Conservation (phyloP, 495 filamentous ascomycete genomes). For the Cenococcum geophilum region DNA sequence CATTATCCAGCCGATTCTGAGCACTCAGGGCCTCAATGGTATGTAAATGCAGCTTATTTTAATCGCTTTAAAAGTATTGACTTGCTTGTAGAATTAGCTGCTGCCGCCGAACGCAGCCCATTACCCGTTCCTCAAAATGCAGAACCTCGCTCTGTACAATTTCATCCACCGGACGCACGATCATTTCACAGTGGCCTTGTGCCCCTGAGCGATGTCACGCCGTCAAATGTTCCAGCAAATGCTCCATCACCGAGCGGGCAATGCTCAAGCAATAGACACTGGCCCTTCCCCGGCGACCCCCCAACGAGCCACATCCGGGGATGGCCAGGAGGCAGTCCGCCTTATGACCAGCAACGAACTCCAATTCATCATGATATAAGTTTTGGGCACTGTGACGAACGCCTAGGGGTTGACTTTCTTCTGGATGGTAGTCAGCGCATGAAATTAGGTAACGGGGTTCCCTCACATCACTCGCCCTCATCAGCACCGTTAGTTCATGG, state of each 20-base stretch:
- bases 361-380: slow-evolving; percentile 48
- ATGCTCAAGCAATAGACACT: slow-evolving; percentile 19
- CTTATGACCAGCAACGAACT: slow-evolving; percentile 45
- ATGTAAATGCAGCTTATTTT: neutral
- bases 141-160: slow-evolving; percentile 7
- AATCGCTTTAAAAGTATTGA: slow-evolving; percentile 10
- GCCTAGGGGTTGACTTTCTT: slow-evolving; percentile 63
- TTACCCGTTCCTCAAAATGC: slow-evolving; percentile 11
- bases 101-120: slow-evolving; percentile 27
- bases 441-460: slow-evolving; percentile 10
- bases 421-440: slow-evolving; percentile 43
- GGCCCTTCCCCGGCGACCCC: slow-evolving; percentile 26
- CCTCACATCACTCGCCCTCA: slow-evolving; percentile 18
- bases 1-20: slow-evolving; percentile 58
- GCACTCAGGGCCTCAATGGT: slow-evolving; percentile 36
- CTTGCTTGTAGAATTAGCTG: slow-evolving; percentile 28
- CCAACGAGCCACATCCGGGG: slow-evolving; percentile 25
- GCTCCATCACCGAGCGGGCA: slow-evolving; percentile 9
- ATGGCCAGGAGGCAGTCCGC: slow-evolving; percentile 28
- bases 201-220: neutral
- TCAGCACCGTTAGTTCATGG: slow-evolving; percentile 29
- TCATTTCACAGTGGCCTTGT: slow-evolving; percentile 8
- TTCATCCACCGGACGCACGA: slow-evolving; percentile 11
- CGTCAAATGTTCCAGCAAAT: slow-evolving; percentile 9
- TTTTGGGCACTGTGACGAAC: slow-evolving; percentile 42